Base-by-base conservation (phyloP, 805 yeast genomes). In the Blastobotrys peoriensis region DNA sequence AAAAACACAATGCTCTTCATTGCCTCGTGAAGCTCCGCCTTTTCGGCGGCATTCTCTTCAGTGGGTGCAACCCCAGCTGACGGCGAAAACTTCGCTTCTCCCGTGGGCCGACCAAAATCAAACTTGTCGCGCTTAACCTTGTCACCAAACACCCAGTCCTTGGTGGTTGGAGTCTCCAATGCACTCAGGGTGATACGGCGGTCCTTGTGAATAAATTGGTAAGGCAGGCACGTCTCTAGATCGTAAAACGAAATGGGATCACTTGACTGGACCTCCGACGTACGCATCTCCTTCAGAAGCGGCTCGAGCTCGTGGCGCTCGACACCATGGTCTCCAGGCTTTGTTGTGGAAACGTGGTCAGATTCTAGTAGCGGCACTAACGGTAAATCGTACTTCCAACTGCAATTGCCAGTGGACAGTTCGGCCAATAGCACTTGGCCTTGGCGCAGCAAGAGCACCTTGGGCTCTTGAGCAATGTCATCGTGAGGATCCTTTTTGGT, bases 381-480 rank as follows among this genome's bases (percentile, higher is more conserved):
- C 1, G 78, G 78, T 19, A 76, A 53, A 18, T 66, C 63, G 51
- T 70, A 75, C 51, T 71, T 62, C 56, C 62, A 55, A 30, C 45
- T 48, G 21, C 55, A 49, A 2, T 57, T 59, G 22, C 59, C 57
- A 13, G 57, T 25, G 3, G 18, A 9, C 5, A 45, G 37, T 21
- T 50, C 47, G 15, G 42, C 46, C 2, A 54, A 30, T 2, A 54
- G 36, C 13, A 54, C 16, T 30, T 50, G 53, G 33, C 47, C 36
- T 20, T 47, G 43, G 19, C 41, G 33, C 38, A 44, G 33, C 35
- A 44, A 27, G 15, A 43, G 13, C 27, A 45, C 15, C 22, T 40
- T 23, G 27, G 44, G 27, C 13, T 27, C n/a, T 17, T 25, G 15
- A 22, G 20, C 30, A 15, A n/a, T 16, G n/a, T 18, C 27, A 15